phyloP scores from a whole-genome alignment of 768 basidiomycete genomes.

The Termitomyces bulborhizus region DNA sequence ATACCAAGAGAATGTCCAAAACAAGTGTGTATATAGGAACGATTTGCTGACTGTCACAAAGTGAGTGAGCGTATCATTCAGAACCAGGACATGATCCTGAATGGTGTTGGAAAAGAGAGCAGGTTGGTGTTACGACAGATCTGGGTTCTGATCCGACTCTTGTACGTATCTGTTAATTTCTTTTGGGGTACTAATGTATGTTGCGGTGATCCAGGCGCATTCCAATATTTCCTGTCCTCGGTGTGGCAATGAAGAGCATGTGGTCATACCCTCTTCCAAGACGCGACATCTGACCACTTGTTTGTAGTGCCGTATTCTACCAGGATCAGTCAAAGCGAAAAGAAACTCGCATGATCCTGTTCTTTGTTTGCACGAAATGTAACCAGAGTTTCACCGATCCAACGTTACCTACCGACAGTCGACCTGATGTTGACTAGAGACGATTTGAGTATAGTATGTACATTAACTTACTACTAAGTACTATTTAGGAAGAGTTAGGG shows the following conservation, averaged over 20 bases:
- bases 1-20: slow-evolving; percentile 80
- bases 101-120: slow-evolving; percentile 56
- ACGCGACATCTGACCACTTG: background rate
- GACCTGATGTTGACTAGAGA: slow-evolving; percentile 22
- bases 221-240: slow-evolving; percentile 78
- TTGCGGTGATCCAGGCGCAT: slow-evolving; percentile 51
- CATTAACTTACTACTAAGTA: slow-evolving; percentile 9
- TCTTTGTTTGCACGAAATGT: slow-evolving; percentile 85
- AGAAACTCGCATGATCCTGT: slow-evolving; percentile 91
- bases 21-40: slow-evolving; percentile 89
- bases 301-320: slow-evolving; percentile 80
- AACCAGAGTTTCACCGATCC: slow-evolving; percentile 74
- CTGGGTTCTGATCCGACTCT: slow-evolving; percentile 86
- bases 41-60: slow-evolving; percentile 91
- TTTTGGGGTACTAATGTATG: background rate
- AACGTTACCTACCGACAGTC: slow-evolving; percentile 41
- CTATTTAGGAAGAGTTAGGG: background rate
- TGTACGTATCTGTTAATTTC: slow-evolving; percentile 31
- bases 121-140: slow-evolving; percentile 87
- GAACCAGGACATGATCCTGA: slow-evolving; percentile 15
- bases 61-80: slow-evolving; percentile 34
- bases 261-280: background rate
- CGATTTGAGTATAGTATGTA: slow-evolving; percentile 7
- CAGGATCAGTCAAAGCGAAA: slow-evolving; percentile 98
- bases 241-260: slow-evolving; percentile 81